phyloP scores from a whole-genome alignment of 2,329 filamentous ascomycete species.

The Diaporthe sp. region DNA sequence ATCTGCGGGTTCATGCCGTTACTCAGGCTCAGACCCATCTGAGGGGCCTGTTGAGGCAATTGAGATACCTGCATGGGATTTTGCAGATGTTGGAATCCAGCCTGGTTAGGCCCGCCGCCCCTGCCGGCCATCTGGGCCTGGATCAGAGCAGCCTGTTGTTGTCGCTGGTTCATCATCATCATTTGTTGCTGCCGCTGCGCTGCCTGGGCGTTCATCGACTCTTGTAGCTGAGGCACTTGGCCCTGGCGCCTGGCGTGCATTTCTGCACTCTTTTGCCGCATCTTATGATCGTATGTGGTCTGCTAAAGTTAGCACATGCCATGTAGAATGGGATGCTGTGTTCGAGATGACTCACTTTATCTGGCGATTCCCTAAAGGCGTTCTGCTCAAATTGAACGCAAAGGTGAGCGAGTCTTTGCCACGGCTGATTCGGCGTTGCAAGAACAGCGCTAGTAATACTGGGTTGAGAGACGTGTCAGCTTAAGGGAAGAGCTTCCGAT shows the following conservation, averaged over 20 bases:
- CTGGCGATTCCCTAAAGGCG: constrained; percentile 58
- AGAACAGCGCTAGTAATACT: constrained; percentile 67
- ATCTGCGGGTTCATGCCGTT: constrained; percentile 57
- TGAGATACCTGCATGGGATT: constrained; percentile 69
- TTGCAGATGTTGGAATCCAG: constrained; percentile 69
- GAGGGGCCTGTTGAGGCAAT: constrained; percentile 60
- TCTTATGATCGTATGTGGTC: constrained; percentile 63
- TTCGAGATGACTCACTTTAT: constrained; percentile 57
- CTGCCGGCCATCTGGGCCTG: constrained; percentile 63
- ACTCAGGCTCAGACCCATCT: constrained; percentile 56
- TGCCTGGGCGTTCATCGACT: constrained; percentile 55
- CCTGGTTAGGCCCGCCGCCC: constrained; percentile 62
- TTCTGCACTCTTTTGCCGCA: constrained; percentile 61
- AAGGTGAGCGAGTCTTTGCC: constrained; percentile 55
- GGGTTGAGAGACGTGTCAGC: constrained; percentile 36
- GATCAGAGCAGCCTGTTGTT: constrained; percentile 56
- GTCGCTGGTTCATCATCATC: constrained; percentile 41
- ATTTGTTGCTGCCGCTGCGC: constrained; percentile 40
- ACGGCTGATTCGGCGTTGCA: constrained; percentile 56
- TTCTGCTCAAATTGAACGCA: constrained; percentile 63
- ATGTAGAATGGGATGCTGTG: neutral
- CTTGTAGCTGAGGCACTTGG: constrained; percentile 63
- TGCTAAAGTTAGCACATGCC: constrained; percentile 47
- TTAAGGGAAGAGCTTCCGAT: neutral
- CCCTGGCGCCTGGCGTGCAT: constrained; percentile 64